Evolutionary conservation across 2,329 filamentous ascomycete genomes (phyloP).

Genomic region (Cryphonectria parasitica): DNA sequence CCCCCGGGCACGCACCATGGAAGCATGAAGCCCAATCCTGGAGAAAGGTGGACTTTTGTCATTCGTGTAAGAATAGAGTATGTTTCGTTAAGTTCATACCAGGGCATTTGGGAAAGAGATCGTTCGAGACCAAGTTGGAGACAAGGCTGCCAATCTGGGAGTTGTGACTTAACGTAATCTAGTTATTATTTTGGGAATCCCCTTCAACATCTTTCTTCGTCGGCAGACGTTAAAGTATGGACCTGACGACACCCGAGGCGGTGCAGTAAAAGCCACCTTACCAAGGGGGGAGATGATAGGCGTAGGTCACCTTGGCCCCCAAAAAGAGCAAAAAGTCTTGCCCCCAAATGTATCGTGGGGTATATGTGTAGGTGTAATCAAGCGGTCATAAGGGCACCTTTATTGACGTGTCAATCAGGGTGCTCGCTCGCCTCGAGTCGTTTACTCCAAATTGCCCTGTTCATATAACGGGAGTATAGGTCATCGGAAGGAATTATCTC

Average conservation of each 20-base stretch:
- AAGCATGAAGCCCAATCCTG: background rate
- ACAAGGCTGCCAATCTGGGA: background rate
- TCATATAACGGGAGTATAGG: background rate
- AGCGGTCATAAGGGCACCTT: background rate
- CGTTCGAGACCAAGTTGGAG: background rate
- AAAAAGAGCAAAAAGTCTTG: background rate
- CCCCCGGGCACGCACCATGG: background rate
- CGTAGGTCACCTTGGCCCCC: background rate
- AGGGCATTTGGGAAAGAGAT: background rate
- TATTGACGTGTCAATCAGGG: background rate
- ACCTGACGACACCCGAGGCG: no score
- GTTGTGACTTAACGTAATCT: no score
- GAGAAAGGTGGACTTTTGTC: background rate
- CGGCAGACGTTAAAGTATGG: no score
- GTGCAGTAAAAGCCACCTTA: background rate
- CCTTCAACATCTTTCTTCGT: no score
- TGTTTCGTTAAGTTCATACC: background rate
- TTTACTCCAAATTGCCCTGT: background rate
- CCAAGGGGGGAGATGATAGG: background rate
- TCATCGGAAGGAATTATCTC: background rate
- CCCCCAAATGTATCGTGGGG: background rate
- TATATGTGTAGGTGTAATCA: background rate
- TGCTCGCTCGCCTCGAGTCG: background rate
- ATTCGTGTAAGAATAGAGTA: background rate
- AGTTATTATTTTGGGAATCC: no score